phyloP scores from a whole-genome alignment of 225 moss, liverwort and hornwort genomes.

The Sphagnum contortum region DNA sequence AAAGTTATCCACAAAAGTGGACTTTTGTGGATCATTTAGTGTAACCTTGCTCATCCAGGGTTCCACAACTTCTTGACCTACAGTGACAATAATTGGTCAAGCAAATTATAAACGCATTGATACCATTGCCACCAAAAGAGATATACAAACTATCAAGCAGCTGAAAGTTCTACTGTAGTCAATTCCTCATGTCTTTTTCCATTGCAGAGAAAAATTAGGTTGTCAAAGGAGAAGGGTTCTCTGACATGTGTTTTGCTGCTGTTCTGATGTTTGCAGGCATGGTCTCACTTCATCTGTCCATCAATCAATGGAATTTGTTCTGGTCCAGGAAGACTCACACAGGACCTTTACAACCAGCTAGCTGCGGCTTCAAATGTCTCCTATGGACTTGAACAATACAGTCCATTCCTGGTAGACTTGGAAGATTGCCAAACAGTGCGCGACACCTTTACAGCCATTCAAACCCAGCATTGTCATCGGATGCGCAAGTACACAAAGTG shows the following conservation, averaged over 20 bases:
- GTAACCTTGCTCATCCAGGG: too few species aligned
- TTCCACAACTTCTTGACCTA: too few species aligned
- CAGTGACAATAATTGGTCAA: too few species aligned
- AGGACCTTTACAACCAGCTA: slow-evolving; percentile 15
- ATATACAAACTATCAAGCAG: too few species aligned
- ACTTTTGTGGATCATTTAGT: too few species aligned
- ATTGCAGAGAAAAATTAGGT: too few species aligned
- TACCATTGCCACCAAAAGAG: too few species aligned
- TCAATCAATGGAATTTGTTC: slow-evolving; percentile 17
- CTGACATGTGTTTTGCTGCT: not conserved
- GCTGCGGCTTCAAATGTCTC: slow-evolving; percentile 12
- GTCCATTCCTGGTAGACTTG: slow-evolving; percentile 22
- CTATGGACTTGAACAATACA: slow-evolving; percentile 16
- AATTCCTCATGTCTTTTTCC: too few species aligned
- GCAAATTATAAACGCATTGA: too few species aligned
- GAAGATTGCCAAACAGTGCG: slow-evolving; percentile 48
- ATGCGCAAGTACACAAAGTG: slow-evolving; percentile 26
- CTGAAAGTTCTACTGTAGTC: too few species aligned
- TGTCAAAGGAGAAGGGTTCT: too few species aligned
- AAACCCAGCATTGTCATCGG: slow-evolving; percentile 14
- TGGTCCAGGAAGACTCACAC: slow-evolving; percentile 34
- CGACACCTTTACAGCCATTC: slow-evolving; percentile 18
- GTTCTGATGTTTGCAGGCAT: slow-evolving; percentile 19
- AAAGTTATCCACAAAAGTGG: too few species aligned
- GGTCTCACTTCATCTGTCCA: slow-evolving; percentile 21